Evolutionary conservation across 2,329 filamentous ascomycete genomes (phyloP), one percentile per base, ranked within the genome.

Genomic region (Ascochyta viciae-villosae): DNA sequence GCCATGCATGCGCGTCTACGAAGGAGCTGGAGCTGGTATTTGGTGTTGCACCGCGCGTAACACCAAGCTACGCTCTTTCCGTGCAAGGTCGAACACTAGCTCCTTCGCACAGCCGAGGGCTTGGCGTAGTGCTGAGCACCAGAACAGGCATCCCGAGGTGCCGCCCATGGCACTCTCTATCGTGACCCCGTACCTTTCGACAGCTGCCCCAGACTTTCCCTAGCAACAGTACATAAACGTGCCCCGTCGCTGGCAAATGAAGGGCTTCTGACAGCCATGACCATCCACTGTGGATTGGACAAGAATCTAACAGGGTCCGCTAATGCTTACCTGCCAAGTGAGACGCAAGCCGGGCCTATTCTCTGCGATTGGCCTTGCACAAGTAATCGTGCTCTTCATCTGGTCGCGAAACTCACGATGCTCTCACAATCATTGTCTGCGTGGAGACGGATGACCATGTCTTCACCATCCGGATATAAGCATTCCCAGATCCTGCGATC

Each of bases 71-170:
- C 19, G 19, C 19, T 19, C 19, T 19, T 19, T 19, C 19, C 19
- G 19, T 19, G 19, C 19, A 19, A 19, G 19, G 3, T 19, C 19
- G 19, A 19, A 19, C 19, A 19, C 19, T 19, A 19, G 19, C 19
- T 19, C 19, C 19, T 19, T 19, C 19, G 19, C 19, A 19, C 33
- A 56, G 47, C 37, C 42, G 53, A 56, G 39, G 38, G 16, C 53
- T 50, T 46, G 52, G 35, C 29, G 12, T 31, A 10, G 29, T 55
- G 39, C 44, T 56, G 53, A 56, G 7, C n/a, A 22, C 47, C 42
- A 22, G 19, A 51, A 42, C 35, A 12, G 47, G 47, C 47, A 50
- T 43, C 16, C 42, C 53, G 37, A 15, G 3, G 26, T 41, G 42
- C 26, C 24, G 10, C 26, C 9, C 34, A 19, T 2, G 6, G 33